Percentiles rank a stretch among this genome's conserved stretches.
These are phyloP conservation scores for Myriosclerotinia scirpicola DNA, from an alignment of 2,329 filamentous ascomycete species.

Conservation along the genomic window DNA sequence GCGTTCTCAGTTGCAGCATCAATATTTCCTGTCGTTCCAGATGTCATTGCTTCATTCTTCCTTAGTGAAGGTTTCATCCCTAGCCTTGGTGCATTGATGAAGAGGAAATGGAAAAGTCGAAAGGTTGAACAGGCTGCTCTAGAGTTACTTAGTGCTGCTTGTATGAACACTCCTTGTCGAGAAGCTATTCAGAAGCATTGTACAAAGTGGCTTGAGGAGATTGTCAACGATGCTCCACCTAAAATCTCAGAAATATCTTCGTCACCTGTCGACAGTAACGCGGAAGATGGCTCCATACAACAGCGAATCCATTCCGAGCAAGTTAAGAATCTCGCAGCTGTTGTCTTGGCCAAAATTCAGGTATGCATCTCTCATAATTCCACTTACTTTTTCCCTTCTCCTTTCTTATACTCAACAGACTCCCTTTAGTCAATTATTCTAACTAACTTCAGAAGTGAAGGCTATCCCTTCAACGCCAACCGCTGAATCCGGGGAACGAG, in stretches of 20 bases:
- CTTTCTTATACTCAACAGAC: slow-evolving; percentile 30
- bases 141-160: slow-evolving; percentile 88
- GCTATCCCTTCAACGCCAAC: slow-evolving; percentile 37
- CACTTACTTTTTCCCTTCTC: too few species aligned
- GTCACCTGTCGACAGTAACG: slow-evolving; percentile 29
- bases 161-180: slow-evolving; percentile 78
- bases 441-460: slow-evolving; percentile 42
- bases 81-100: slow-evolving; percentile 73
- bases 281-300: slow-evolving; percentile 39
- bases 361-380: slow-evolving; percentile 48
- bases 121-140: slow-evolving; percentile 85
- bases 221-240: slow-evolving; percentile 71
- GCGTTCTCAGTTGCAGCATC: slow-evolving; percentile 91
- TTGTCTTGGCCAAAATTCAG: slow-evolving; percentile 72
- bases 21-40: slow-evolving; percentile 82
- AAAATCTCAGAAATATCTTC: slow-evolving; percentile 43
- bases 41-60: slow-evolving; percentile 75
- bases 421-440: slow-evolving; percentile 31
- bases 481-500: slow-evolving; percentile 42
- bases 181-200: slow-evolving; percentile 85
- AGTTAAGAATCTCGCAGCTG: slow-evolving; percentile 66
- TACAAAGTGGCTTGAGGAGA: slow-evolving; percentile 80
- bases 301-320: slow-evolving; percentile 54
- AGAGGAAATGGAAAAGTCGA: slow-evolving; percentile 77
- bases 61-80: slow-evolving; percentile 84